phyloP scores from a whole-genome alignment of 345 rosid species.

The Aquilaria yunnanensis region DNA sequence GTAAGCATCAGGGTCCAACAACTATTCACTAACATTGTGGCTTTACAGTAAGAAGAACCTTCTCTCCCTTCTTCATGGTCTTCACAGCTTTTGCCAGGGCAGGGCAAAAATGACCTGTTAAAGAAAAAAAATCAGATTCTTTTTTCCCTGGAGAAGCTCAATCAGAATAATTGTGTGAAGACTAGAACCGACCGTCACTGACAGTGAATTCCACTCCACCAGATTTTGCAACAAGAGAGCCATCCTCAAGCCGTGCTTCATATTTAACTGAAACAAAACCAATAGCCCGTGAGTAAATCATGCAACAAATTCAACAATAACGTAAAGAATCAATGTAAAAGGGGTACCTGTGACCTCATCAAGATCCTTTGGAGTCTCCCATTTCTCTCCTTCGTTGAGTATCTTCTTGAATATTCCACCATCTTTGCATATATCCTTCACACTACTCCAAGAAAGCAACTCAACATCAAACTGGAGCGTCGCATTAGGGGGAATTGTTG shows the following conservation, averaged over 20 bases:
- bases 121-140: background rate
- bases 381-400: conserved; percentile 58
- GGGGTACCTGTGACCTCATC: conserved; percentile 74
- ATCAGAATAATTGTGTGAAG: too few species aligned
- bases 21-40: conserved; percentile 49
- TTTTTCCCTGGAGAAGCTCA: background rate
- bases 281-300: background rate
- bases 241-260: conserved; percentile 73
- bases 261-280: conserved; percentile 51
- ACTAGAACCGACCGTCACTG: conserved; percentile 46
- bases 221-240: conserved; percentile 54
- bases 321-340: too few species aligned
- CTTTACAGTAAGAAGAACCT: conserved; percentile 68
- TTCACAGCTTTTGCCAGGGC: conserved; percentile 74
- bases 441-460: conserved; percentile 68
- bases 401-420: conserved; percentile 84
- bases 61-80: conserved; percentile 91
- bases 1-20: background rate
- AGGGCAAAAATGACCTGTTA: conserved; percentile 74
- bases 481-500: conserved; percentile 81
- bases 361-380: conserved; percentile 75
- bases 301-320: background rate
- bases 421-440: conserved; percentile 81
- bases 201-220: conserved; percentile 80
- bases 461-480: conserved; percentile 88